Base-by-base conservation (phyloP, 139 green algal species). In the Tetradesmus lagerheimii region DNA sequence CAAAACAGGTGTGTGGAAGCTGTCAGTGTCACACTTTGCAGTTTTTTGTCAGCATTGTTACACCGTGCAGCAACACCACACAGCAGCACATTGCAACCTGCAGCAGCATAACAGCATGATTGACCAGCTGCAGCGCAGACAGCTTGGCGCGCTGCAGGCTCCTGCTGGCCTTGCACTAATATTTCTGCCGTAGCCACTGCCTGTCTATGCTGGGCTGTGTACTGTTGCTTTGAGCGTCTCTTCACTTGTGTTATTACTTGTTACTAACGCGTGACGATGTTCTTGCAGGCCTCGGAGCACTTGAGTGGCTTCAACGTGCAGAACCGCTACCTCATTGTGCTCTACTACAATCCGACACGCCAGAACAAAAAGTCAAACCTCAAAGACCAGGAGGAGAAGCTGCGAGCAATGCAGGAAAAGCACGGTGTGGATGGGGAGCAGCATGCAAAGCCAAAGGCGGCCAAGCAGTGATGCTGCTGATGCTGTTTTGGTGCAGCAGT, bases 271-370 rank as follows among this genome's bases (percentile, higher is more conserved):
- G n/a, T n/a, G n/a, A n/a, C n/a, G n/a, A n/a, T n/a, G n/a, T 90
- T 94, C 64, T 23, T 71, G 57, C 57, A 88, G 50, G 95, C 95
- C 18, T 85, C 91, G 31, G 97, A 99, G n/a, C 95, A 98, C 62
- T 91, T 99, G 9, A 96, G 92, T 0, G 98, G 98, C 45, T 99
- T 99, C 94, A 99, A 99, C 93, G 98, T 99, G 53, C 95, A 96
- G 50, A 97, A 96, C 76, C 88, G 96, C 6, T 95, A 95, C 86
- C 90, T 96, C 35, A 95, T 96, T 43, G 83, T 88, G 83, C 92
- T 99, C 29, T 99, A 99, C 92, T 98, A 98, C 91, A 97, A 99
- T 62, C 90, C 95, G 11, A 83, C 91, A 1, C 95, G 96, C 80
- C 93, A 96, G 85, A 93, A 85, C 31, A 97, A 98, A 80, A 99